Base-by-base conservation (phyloP, 2,329 filamentous ascomycete species). In the Sarocladium oryzae region DNA sequence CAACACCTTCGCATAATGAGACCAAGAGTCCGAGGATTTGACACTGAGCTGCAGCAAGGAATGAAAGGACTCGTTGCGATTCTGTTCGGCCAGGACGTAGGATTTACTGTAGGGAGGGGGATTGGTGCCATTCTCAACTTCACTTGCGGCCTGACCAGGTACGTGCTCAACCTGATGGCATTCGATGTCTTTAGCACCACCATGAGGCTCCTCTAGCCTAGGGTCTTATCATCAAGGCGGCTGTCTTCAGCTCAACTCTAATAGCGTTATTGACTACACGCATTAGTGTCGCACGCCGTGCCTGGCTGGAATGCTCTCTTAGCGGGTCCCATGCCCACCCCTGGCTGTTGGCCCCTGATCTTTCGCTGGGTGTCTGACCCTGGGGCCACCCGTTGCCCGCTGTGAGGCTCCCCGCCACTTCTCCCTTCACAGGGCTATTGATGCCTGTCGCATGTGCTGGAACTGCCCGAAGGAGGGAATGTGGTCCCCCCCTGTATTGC, bases 391-490 rank as follows among this genome's bases (percentile, higher is more conserved):
- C 20, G 11, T 32, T 3, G 7, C 43, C 43, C 4, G 9, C 43
- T 48, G 40, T 15, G 43, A 30, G 28, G 7, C 28, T 30, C 28
- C 7, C 7, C 28, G 13, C 28, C 28, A 7, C n/a, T 23, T 26
- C 40, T 45, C 26, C 43, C 43, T 30, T 18, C 28, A 48, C 28
- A 48, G 43, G 7, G 24, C 28, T 33, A 4, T 11, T 16, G 16
- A 9, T 28, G 40, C 40, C 40, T 30, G 40, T 26, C 43, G 26
- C 24, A 48, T 33, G 26, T n/a, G 43, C 43, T 48, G 43, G 43
- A 48, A 48, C 8, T 7, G 43, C 26, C 43, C 20, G 20, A 30
- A 32, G 26, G 33, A 23, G 43, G 43, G 26, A 13, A 21, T n/a
- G 16, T n/a, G n/a, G n/a, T n/a, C 4, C 43, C 26, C 43, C 43